phyloP scores from a whole-genome alignment of 208 protist genomes.

The Ichthyophonus hoferi region DNA sequence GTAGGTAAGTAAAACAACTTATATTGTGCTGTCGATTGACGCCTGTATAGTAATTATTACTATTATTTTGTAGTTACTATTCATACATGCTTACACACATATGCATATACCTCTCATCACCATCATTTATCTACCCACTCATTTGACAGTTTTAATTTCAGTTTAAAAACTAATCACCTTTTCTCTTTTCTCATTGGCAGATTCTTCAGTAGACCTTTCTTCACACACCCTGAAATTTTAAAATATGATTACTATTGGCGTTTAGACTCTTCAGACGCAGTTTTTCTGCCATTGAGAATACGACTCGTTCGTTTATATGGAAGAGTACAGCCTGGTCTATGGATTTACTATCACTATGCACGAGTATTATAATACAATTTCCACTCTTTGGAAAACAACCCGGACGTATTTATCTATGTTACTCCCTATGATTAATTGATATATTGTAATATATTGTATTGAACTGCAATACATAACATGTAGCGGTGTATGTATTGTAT shows the following conservation, averaged over 20 bases:
- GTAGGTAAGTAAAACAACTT: neutral
- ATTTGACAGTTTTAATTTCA: neutral
- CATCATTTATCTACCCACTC: neutral
- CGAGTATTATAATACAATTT: conserved; percentile 4
- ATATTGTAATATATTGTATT: too few relatives aligned
- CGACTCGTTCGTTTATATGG: conserved; percentile 44
- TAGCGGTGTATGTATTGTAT: too few relatives aligned
- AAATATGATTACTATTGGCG: conserved; percentile 50
- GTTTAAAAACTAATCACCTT: too few relatives aligned
- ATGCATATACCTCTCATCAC: neutral
- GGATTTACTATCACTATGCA: conserved; percentile 34
- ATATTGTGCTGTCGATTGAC: neutral
- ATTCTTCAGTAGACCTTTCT: neutral
- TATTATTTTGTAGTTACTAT: neutral
- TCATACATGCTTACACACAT: neutral
- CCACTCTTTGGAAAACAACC: conserved; percentile 6
- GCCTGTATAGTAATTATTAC: neutral
- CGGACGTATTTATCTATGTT: too few relatives aligned
- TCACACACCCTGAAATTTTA: neutral
- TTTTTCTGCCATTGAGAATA: conserved; percentile 42
- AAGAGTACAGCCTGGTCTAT: conserved; percentile 32
- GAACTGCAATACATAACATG: too few relatives aligned
- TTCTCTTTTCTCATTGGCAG: neutral
- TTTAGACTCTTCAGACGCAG: conserved; percentile 37
- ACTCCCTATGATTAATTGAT: too few relatives aligned